Conservation (phyloP, 2,329 filamentous ascomycete genomes). For the Penicillium aurantiogriseum region DNA sequence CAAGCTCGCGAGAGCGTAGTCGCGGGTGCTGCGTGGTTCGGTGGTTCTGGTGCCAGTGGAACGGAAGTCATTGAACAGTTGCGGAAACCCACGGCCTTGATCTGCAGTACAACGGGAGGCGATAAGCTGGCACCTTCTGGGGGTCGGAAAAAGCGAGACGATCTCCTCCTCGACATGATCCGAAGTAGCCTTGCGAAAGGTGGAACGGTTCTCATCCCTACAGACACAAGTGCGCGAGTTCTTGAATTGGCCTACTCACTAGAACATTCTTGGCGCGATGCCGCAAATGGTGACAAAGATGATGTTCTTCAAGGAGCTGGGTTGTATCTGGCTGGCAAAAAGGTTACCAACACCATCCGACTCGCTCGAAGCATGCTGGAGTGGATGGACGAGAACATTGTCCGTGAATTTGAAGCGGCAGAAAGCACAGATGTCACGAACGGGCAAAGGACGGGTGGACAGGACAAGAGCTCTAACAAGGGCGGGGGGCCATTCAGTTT, state of each 20-base stretch:
- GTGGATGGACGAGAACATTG: slow-evolving; percentile 97
- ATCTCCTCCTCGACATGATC: slow-evolving; percentile 79
- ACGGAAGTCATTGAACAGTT: slow-evolving; percentile 92
- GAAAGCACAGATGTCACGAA: slow-evolving; percentile 41
- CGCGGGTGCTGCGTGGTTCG: slow-evolving; percentile 89
- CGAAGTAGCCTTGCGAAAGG: slow-evolving; percentile 73
- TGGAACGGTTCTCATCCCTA: slow-evolving; percentile 88
- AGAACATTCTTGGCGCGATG: slow-evolving; percentile 84
- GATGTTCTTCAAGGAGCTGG: slow-evolving; percentile 52
- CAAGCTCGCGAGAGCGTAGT: slow-evolving; percentile 95
- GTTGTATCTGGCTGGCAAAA: slow-evolving; percentile 81
- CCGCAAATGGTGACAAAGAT: slow-evolving; percentile 54
- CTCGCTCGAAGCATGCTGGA: slow-evolving; percentile 95
- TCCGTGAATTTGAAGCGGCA: slow-evolving; percentile 80
- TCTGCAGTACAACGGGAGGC: slow-evolving; percentile 84
- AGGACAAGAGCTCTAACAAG: slow-evolving; percentile 43
- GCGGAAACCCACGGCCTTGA: slow-evolving; percentile 85
- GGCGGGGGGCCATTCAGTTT: slow-evolving; percentile 80
- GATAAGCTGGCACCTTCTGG: slow-evolving; percentile 68
- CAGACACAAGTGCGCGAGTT: slow-evolving; percentile 92
- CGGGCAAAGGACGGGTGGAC: slow-evolving; percentile 37
- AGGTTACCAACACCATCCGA: slow-evolving; percentile 82
- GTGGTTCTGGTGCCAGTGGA: slow-evolving; percentile 73
- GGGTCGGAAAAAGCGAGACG: slow-evolving; percentile 78
- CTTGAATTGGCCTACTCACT: slow-evolving; percentile 88